A percentile compares a stretch with the other conserved stretches of the same genome.
Evolutionary conservation across 169 alveolate species (phyloP).

Genomic region (Plasmodium fragile): DNA sequence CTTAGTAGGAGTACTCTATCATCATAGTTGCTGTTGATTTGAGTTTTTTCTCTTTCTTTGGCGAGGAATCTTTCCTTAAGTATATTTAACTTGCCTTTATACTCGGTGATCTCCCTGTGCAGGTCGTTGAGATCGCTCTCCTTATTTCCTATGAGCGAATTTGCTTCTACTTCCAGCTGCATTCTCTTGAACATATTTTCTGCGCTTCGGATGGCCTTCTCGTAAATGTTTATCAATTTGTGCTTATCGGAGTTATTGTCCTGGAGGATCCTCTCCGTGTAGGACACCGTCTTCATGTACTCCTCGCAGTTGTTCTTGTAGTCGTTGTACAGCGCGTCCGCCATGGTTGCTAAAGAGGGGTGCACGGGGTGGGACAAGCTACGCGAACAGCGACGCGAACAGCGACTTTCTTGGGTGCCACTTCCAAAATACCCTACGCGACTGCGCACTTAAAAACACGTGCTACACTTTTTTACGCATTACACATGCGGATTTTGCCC

Average conservation of each 20-base stretch:
- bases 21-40: slow-evolving; percentile 21
- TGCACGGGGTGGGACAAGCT: background rate
- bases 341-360: background rate
- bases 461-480: background rate
- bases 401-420: background rate
- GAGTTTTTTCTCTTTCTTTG: slow-evolving; percentile 17
- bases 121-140: slow-evolving; percentile 27
- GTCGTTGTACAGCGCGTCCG: slow-evolving; percentile 64
- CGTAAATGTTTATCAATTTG: slow-evolving; percentile 52
- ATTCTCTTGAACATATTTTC: slow-evolving; percentile 59
- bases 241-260: slow-evolving; percentile 58
- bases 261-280: slow-evolving; percentile 54
- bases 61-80: slow-evolving; percentile 21
- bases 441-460: background rate
- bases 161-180: slow-evolving; percentile 68
- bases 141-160: background rate
- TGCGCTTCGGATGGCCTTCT: slow-evolving; percentile 62
- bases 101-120: slow-evolving; percentile 38
- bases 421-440: background rate
- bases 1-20: slow-evolving; percentile 42
- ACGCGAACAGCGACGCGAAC: background rate
- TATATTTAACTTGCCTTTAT: slow-evolving; percentile 37
- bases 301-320: slow-evolving; percentile 60
- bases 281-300: slow-evolving; percentile 43
- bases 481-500: background rate